Evolutionary conservation across 2,329 filamentous ascomycete species (phyloP).

Genomic region (Coniella vitis): DNA sequence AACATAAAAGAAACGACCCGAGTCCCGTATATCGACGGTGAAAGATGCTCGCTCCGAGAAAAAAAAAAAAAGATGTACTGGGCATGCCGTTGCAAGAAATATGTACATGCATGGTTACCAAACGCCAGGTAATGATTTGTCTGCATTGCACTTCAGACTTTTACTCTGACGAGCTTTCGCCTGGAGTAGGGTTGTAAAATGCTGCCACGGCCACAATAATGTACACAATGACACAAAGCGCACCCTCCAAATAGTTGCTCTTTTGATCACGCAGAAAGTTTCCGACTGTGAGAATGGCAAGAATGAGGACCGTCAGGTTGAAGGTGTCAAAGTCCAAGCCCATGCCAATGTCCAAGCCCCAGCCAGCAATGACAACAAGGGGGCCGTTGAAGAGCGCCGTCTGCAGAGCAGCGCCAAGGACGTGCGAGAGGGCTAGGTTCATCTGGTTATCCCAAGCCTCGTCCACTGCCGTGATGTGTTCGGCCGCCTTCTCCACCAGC

Average conservation of each 20-base stretch:
- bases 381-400: conserved; percentile 85
- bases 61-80: not conserved
- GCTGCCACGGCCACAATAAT: conserved; percentile 53
- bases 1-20: too few species aligned
- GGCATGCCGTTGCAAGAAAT: too few species aligned
- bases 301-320: conserved; percentile 72
- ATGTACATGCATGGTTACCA: too few species aligned
- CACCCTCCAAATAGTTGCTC: conserved; percentile 84
- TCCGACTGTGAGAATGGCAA: conserved; percentile 80
- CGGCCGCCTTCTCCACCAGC: conserved; percentile 78
- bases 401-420: conserved; percentile 80
- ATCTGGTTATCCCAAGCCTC: conserved; percentile 80
- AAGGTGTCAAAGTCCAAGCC: conserved; percentile 82
- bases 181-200: conserved; percentile 47
- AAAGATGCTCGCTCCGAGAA: too few species aligned
- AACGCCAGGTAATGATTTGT: too few species aligned
- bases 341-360: conserved; percentile 66
- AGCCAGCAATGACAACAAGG: conserved; percentile 74
- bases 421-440: conserved; percentile 80
- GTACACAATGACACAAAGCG: conserved; percentile 66
- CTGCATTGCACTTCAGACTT: not conserved
- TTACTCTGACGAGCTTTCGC: conserved; percentile 1
- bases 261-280: conserved; percentile 84
- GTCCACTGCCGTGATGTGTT: conserved; percentile 77
- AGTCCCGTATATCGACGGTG: too few species aligned